Base-by-base conservation (phyloP, 192 early-diverging fungal species). In the Dissophora ornata region DNA sequence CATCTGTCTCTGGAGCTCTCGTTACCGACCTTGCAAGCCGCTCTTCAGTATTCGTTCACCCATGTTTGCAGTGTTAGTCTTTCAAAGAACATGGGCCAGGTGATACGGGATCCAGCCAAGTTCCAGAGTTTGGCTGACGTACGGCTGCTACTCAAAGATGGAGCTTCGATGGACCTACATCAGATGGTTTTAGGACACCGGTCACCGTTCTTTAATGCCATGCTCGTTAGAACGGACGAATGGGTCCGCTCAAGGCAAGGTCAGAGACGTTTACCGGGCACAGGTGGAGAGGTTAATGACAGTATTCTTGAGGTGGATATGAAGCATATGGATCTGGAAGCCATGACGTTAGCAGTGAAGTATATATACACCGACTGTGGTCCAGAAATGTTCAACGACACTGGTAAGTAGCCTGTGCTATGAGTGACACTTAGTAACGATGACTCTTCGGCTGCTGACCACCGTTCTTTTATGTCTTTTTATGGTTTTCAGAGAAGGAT, bases 191-290 rank as follows among this genome's bases (percentile, higher is more conserved):
- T 91, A 28, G 71, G 82, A 13, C 85, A 87, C 16, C 78, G 90
- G 19, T 89, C 84, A 46, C 81, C 85, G 9, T 93, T 90, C 67
- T 93, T 93, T 69, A 68, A 80, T 29, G 84, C 86, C n/a, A 75
- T 92, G 69, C 79, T 91, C 28, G 77, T 69, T 18, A 64, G 69
- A 6, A 79, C 69, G 22, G 57, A 82, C 6, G 64, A 74, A 21
- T 93, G 91, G 91, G 60, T 74, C 15, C 64, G 81, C 11, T 40
- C 44, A 0, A 80, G 85, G 21, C 69, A 59, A 52, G 45, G 63
- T 2, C 30, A 4, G 12, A 48, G 54, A 16, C 28, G 28, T 3
- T 5, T 67, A 3, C 53, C 57, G 13, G 33, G 12, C 5, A 12
- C 4, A 16, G 19, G 7, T 10, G 28, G 6, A 6, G 40, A 18